phyloP scores from a whole-genome alignment of 2,329 filamentous ascomycete species.

The Fusarium guadeloupense region DNA sequence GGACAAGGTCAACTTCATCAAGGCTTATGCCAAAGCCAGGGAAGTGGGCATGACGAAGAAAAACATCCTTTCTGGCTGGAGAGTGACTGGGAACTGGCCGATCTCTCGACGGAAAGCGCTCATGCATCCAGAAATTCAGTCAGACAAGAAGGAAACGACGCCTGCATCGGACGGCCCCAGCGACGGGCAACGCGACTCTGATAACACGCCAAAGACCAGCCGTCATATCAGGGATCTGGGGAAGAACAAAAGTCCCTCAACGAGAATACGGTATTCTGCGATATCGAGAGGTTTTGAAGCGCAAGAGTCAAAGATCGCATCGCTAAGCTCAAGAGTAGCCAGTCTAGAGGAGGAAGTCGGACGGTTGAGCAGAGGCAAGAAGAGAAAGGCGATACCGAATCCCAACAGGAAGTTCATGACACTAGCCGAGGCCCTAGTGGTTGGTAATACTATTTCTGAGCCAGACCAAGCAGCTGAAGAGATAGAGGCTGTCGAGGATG shows the following conservation, averaged over 20 bases:
- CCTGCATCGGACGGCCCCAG: too few species aligned
- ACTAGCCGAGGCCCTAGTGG: constrained; percentile 9
- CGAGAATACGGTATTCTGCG: not conserved
- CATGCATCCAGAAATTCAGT: constrained; percentile 13
- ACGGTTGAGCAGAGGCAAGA: constrained; percentile 16
- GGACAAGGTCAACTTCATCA: constrained; percentile 18
- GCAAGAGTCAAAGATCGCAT: not conserved
- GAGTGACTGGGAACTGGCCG: constrained; percentile 19
- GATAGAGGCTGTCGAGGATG: not conserved
- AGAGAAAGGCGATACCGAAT: constrained; percentile 19
- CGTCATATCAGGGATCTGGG: constrained; percentile 9
- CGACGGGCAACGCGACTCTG: too few species aligned
- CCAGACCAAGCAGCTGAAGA: too few species aligned
- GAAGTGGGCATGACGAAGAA: constrained; percentile 11
- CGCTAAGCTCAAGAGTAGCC: not conserved
- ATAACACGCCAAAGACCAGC: constrained; percentile 10
- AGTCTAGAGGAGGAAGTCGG: constrained; percentile 17
- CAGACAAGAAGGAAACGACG: too few species aligned
- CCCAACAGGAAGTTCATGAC: constrained; percentile 18
- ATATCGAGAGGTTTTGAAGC: not conserved
- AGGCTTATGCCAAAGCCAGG: constrained; percentile 16
- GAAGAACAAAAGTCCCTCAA: not conserved
- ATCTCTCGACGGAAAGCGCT: constrained; percentile 13
- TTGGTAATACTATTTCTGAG: too few species aligned
- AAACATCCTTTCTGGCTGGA: constrained; percentile 22